Percentiles rank a stretch among this genome's conserved stretches.
Evolutionary conservation across 208 protist genomes (phyloP).

Genomic region (Wallacemonas collosoma): DNA sequence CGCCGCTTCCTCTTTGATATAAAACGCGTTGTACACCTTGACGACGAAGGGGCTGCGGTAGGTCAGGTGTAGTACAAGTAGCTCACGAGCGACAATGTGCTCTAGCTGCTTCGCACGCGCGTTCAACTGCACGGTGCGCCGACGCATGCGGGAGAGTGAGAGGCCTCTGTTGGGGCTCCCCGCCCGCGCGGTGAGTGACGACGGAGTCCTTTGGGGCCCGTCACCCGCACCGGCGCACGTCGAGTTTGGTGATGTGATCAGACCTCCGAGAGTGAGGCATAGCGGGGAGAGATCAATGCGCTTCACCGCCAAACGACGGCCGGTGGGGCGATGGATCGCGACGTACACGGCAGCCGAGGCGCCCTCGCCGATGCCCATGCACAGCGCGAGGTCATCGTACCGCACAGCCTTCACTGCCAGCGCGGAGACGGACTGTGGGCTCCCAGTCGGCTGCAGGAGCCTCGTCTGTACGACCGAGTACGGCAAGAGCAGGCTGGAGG

Average conservation of each 20-base stretch:
- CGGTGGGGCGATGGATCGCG: conserved; percentile 67
- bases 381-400: conserved; percentile 58
- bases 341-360: conserved; percentile 78
- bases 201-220: conserved; percentile 3
- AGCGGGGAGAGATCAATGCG: conserved; percentile 72
- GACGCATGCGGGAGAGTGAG: conserved; percentile 5
- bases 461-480: conserved; percentile 36
- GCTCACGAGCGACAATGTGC: conserved; percentile 72
- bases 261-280: conserved; percentile 32
- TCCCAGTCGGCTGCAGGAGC: conserved; percentile 20
- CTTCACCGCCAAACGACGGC: conserved; percentile 77
- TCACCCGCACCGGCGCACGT: neutral
- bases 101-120: conserved; percentile 60
- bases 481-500: conserved; percentile 37
- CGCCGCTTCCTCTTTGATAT: conserved; percentile 41
- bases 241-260: neutral
- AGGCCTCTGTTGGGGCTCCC: neutral
- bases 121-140: conserved; percentile 4
- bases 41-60: conserved; percentile 90
- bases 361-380: conserved; percentile 52
- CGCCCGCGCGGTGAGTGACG: conserved; percentile 21
- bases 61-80: conserved; percentile 85
- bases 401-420: conserved; percentile 55
- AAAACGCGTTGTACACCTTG: conserved; percentile 92
- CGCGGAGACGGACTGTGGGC: conserved; percentile 2